Percentiles rank a stretch among this genome's conserved stretches.
Conservation (phyloP, 2,329 filamentous ascomycete genomes). For the Cladobotryum protrusum region DNA sequence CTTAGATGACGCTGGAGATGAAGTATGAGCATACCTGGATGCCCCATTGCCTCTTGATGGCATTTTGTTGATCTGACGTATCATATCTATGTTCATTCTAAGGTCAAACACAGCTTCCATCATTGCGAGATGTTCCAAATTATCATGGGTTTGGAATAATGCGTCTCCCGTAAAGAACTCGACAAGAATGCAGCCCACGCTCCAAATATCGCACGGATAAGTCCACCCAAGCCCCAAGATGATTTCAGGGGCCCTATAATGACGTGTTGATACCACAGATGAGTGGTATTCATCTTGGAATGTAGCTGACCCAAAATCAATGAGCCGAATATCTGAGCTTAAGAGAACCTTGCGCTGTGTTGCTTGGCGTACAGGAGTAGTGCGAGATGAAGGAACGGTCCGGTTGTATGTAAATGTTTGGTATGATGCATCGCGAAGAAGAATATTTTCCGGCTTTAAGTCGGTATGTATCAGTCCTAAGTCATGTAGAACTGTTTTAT, state of each 20-base stretch:
- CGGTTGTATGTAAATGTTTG: slow-evolving; percentile 65
- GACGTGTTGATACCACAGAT: slow-evolving; percentile 60
- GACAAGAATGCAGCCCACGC: slow-evolving; percentile 63
- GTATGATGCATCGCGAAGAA: slow-evolving; percentile 57
- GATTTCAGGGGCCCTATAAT: slow-evolving; percentile 63
- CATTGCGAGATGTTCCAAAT: slow-evolving; percentile 64
- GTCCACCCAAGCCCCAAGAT: slow-evolving; percentile 66
- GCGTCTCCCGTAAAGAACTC: slow-evolving; percentile 65
- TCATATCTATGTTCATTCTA: slow-evolving; percentile 51
- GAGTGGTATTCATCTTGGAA: slow-evolving; percentile 67
- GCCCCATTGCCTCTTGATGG: slow-evolving; percentile 52
- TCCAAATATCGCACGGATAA: slow-evolving; percentile 65
- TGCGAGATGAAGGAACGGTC: slow-evolving; percentile 59
- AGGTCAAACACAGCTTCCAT: slow-evolving; percentile 60
- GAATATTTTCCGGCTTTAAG: slow-evolving; percentile 63
- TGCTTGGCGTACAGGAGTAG: slow-evolving; percentile 51
- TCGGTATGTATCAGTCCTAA: slow-evolving; percentile 92
- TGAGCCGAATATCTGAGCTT: slow-evolving; percentile 61
- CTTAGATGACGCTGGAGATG: not conserved
- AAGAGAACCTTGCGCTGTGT: slow-evolving; percentile 56
- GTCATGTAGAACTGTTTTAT: slow-evolving; percentile 72
- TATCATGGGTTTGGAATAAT: slow-evolving; percentile 64
- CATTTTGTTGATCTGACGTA: slow-evolving; percentile 41
- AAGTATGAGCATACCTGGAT: slow-evolving; percentile 46
- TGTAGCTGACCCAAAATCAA: slow-evolving; percentile 64